Evolutionary conservation across 169 alveolate species (phyloP).

Genomic region (Cytauxzoon felis): DNA sequence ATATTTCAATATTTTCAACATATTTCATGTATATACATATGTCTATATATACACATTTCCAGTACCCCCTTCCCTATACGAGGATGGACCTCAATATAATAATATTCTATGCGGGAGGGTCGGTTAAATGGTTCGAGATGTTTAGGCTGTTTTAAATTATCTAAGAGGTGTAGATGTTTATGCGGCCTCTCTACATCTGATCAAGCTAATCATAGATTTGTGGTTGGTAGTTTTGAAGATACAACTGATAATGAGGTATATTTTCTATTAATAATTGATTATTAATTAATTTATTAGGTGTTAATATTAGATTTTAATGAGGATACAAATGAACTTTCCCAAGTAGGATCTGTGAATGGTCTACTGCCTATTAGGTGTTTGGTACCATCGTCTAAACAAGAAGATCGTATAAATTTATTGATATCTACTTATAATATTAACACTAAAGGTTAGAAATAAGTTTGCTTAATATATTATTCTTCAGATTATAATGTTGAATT

Average conservation of each 20-base stretch:
- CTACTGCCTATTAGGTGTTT: constrained; percentile 20
- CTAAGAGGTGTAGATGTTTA: not conserved
- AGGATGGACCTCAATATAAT: too few species aligned
- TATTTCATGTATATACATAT: too few species aligned
- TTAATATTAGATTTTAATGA: constrained; percentile 32
- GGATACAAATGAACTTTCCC: not conserved
- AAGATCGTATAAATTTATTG: not conserved
- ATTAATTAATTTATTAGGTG: constrained; percentile 12
- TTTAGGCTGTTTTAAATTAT: too few species aligned
- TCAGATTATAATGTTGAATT: not conserved
- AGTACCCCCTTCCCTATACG: too few species aligned
- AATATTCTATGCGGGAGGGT: too few species aligned
- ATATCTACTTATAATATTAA: constrained; percentile 6
- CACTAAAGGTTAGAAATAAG: not conserved
- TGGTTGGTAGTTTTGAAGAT: constrained; percentile 33
- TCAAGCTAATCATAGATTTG: constrained; percentile 39
- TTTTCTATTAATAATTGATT: too few species aligned
- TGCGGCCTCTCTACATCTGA: not conserved
- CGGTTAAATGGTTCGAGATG: too few species aligned
- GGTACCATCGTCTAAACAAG: not conserved
- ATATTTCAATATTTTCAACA: too few species aligned
- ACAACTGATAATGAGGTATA: constrained; percentile 33
- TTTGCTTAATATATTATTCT: not conserved
- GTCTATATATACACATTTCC: too few species aligned
- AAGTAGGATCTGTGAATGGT: not conserved